Evolutionary conservation across 257 asterid species (phyloP).

Genomic region (Leonotis leonurus): DNA sequence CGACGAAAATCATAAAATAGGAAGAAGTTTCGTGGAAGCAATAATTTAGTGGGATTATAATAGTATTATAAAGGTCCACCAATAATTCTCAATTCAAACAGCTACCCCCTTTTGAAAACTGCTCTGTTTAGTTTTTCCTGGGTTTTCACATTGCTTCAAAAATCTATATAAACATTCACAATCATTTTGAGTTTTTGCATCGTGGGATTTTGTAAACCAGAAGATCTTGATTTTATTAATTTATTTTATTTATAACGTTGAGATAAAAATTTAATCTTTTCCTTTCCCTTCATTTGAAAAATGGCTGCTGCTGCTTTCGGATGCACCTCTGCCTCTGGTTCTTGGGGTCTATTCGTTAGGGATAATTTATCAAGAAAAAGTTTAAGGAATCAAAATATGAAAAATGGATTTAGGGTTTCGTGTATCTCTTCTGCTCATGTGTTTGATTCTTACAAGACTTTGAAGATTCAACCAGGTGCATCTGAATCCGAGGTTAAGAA

Average conservation of each 20-base stretch:
- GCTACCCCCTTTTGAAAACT: conserved; percentile 1
- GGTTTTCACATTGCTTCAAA: conserved; percentile 15
- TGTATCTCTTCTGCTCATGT: conserved; percentile 43
- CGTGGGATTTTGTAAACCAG: conserved; percentile 7
- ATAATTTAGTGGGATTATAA: background rate
- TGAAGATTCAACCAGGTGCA: conserved; percentile 60
- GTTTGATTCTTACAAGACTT: conserved; percentile 68
- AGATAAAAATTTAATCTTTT: background rate
- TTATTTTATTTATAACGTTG: background rate
- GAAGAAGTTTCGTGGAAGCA: no score
- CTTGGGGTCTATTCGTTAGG: conserved; percentile 36
- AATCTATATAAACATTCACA: background rate
- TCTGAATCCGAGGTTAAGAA: conserved; percentile 87
- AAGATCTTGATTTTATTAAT: conserved; percentile 7
- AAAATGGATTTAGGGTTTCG: conserved; percentile 36
- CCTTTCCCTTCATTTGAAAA: background rate
- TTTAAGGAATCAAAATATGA: background rate
- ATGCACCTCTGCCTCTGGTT: conserved; percentile 38
- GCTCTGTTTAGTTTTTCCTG: conserved; percentile 1
- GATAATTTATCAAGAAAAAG: conserved; percentile 21
- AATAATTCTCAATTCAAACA: background rate
- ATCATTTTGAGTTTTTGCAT: background rate
- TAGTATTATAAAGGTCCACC: background rate
- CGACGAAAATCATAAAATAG: no score
- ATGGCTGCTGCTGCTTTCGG: conserved; percentile 56